Evolutionary conservation across 495 filamentous ascomycete genomes (phyloP).

Genomic region (Clavariopsis aquatica): DNA sequence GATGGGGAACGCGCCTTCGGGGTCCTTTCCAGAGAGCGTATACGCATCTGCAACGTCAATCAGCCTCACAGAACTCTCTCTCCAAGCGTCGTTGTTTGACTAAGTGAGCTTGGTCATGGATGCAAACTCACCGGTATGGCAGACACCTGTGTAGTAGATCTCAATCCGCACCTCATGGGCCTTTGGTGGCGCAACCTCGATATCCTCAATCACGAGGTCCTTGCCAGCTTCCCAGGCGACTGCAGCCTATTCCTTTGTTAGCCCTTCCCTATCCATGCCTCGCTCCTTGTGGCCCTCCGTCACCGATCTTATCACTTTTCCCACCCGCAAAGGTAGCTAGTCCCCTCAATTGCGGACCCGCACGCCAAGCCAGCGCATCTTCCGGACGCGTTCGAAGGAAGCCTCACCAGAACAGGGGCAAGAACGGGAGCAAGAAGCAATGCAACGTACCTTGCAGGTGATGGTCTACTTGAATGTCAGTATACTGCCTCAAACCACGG

Average conservation of each 20-base stretch:
- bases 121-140: constrained; percentile 79
- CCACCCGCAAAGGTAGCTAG: neutral
- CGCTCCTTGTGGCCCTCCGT: neutral
- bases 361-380: constrained; percentile 15
- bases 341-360: constrained; percentile 24
- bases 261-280: neutral
- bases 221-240: constrained; percentile 95
- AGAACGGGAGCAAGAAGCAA: constrained; percentile 7
- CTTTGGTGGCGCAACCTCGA: constrained; percentile 89
- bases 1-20: constrained; percentile 96
- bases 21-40: constrained; percentile 96
- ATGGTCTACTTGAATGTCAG: constrained; percentile 58
- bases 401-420: constrained; percentile 1
- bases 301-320: neutral
- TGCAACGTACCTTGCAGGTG: constrained; percentile 65
- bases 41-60: constrained; percentile 72
- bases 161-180: constrained; percentile 96
- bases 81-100: too few species aligned
- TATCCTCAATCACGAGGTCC: constrained; percentile 82
- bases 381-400: neutral
- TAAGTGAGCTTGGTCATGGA: neutral
- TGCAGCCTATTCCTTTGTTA: constrained; percentile 65
- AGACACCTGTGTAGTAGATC: constrained; percentile 96
- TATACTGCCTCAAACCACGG: neutral
- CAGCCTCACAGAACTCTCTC: neutral